Percentiles rank a stretch among this genome's conserved stretches.
phyloP scores from a whole-genome alignment of 1,284 basidiomycete genomes.

The Trametes polyzona region DNA sequence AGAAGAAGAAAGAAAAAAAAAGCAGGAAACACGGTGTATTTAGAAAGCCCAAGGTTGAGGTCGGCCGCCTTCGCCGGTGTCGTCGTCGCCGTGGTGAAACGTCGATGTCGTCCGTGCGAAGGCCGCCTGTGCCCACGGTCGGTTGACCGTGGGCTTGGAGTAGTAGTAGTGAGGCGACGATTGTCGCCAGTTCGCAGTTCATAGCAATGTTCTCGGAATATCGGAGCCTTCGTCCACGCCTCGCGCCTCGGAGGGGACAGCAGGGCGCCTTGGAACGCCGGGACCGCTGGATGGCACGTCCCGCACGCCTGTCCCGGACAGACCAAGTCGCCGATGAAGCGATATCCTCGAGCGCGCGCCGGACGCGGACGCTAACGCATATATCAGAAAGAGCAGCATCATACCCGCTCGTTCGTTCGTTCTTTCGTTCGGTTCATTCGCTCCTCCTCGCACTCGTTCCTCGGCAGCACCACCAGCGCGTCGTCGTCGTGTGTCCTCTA shows the following conservation, averaged over 20 bases:
- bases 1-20: too few relatives aligned
- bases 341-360: slow-evolving; percentile 6
- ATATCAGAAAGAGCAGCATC: neutral
- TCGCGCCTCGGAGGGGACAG: slow-evolving; percentile 2
- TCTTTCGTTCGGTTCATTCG: neutral
- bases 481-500: neutral
- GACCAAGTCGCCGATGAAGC: slow-evolving; percentile 19
- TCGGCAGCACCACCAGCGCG: neutral
- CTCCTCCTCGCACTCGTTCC: neutral
- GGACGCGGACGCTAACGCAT: neutral
- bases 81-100: too few relatives aligned
- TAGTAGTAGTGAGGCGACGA: too few relatives aligned
- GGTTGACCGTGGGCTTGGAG: too few relatives aligned
- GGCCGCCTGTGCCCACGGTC: too few relatives aligned
- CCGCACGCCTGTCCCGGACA: slow-evolving; percentile 12
- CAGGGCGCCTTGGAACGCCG: slow-evolving; percentile 18
- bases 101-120: too few relatives aligned
- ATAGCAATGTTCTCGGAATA: too few relatives aligned
- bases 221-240: neutral
- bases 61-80: too few relatives aligned
- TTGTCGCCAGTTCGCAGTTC: too few relatives aligned
- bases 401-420: neutral
- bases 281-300: too few relatives aligned
- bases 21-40: too few relatives aligned
- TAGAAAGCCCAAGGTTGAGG: too few relatives aligned